Conservation (phyloP, 106 monocot species). For the Posidonia australis region DNA sequence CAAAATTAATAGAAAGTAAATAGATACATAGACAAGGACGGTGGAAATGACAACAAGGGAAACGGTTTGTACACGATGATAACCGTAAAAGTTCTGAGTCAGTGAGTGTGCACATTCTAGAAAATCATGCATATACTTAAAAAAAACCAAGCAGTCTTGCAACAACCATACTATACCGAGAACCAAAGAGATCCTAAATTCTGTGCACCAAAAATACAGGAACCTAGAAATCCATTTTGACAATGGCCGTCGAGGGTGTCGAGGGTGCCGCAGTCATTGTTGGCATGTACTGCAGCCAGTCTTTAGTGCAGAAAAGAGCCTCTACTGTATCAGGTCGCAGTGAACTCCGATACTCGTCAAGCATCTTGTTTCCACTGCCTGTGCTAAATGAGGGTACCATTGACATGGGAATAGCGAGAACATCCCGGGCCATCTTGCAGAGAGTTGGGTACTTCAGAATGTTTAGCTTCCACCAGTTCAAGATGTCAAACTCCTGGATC, state of each 20-base stretch:
- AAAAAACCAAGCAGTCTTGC: too few relatives aligned
- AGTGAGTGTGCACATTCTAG: too few relatives aligned
- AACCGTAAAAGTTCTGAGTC: too few relatives aligned
- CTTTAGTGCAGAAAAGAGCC: slow-evolving; percentile 24
- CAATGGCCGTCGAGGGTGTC: slow-evolving; percentile 5
- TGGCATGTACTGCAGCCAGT: slow-evolving; percentile 19
- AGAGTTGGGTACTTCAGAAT: slow-evolving; percentile 25
- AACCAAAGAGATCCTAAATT: too few relatives aligned
- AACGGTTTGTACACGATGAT: too few relatives aligned
- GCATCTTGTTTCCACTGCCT: slow-evolving; percentile 10
- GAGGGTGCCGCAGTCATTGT: slow-evolving; percentile 1
- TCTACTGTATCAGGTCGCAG: slow-evolving; percentile 25
- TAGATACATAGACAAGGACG: too few relatives aligned
- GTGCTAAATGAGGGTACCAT: slow-evolving; percentile 12
- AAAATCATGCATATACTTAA: too few relatives aligned
- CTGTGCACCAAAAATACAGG: neutral
- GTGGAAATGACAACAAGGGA: too few relatives aligned
- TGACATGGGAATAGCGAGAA: slow-evolving; percentile 25
- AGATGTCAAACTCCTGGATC: slow-evolving; percentile 16
- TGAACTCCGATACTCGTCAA: slow-evolving; percentile 27
- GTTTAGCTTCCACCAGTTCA: slow-evolving; percentile 31
- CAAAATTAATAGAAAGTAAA: too few relatives aligned
- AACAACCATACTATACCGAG: too few relatives aligned
- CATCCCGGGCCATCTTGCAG: slow-evolving; percentile 21
- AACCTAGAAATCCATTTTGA: slow-evolving; percentile 12